Evolutionary conservation across 441 rosid genomes (phyloP), one percentile per base, ranked within the genome.

Genomic region (Erysimum pusillum): DNA sequence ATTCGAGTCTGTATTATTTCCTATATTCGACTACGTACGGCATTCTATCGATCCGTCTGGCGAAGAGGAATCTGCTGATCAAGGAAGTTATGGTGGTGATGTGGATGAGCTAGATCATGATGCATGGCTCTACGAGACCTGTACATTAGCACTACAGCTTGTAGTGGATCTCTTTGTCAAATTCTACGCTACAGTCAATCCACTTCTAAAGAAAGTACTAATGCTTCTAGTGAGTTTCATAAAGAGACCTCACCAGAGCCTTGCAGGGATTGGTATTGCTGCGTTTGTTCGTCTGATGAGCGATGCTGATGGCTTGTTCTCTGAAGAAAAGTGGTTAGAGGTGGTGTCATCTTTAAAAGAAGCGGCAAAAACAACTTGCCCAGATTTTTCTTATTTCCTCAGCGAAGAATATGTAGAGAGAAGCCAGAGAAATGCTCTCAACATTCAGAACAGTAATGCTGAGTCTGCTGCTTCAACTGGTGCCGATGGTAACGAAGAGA

Each of bases 61-160:
- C 44, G 96, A 88, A 51, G 88, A 81, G 51, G 79, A 69, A 10
- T 80, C 91, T 64, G 86, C 86, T 32, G 97, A 81, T 53, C 92
- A 87, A 77, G 97, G 81, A 73, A 82, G 73, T 57, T 89, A 83
- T 81, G 76, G 84, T 82, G 76, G 83, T 76, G 96, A 87, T 62
- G 53, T 52, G 3, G 90, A 79, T 73, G 99, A 91, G 81, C 92
- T 86, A 57, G 98, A 94, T 80, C 99, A 90, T 83, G 99, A 97
- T 88, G 94, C 98, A 42, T 97, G 99, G 99, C 94, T 97, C 44
- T 97, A 97, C 63, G 99, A 94, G 89, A 97, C 99, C 22, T 94
- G 99, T 86, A 97, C 99, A 15, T 79, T 97, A 85, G 98, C 99
- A 79, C 92, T 97, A 53, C 97, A 97, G 84, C 84, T 97, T 78